Conservation (phyloP, 2,329 filamentous ascomycete genomes). For the Beauveria australis region DNA sequence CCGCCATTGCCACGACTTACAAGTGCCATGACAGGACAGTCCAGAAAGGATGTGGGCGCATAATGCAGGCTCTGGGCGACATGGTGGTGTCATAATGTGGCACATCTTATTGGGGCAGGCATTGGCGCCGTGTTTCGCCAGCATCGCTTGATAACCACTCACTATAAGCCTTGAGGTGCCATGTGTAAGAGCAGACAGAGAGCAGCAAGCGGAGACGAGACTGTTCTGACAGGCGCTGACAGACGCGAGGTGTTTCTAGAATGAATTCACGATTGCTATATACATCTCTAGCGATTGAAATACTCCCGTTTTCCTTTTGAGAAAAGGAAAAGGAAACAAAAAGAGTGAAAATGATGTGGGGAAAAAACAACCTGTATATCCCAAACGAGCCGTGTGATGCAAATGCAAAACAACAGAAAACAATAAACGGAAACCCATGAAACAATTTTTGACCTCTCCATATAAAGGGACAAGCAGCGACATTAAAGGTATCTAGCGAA, state of each 20-base stretch:
- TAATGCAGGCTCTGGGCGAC: not conserved
- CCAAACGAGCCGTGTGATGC: slow-evolving; percentile 8
- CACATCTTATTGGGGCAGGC: not conserved
- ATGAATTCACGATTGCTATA: not conserved
- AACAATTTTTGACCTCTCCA: not conserved
- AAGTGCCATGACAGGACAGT: not conserved
- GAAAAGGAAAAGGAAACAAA: not conserved
- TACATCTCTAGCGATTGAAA: slow-evolving; percentile 4
- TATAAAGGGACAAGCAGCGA: not conserved
- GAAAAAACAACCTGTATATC: slow-evolving; percentile 5
- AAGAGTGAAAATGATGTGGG: not conserved
- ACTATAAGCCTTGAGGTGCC: not conserved
- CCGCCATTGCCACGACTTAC: not conserved
- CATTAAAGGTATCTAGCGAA: slow-evolving; percentile 9
- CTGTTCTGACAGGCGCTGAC: too few relatives aligned
- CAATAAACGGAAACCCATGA: not conserved
- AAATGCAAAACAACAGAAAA: not conserved
- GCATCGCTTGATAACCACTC: not conserved
- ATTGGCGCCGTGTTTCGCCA: not conserved
- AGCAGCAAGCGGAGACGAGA: too few relatives aligned
- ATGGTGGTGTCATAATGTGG: not conserved
- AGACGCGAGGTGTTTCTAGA: too few relatives aligned
- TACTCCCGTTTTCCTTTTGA: not conserved
- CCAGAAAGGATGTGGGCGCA: not conserved
- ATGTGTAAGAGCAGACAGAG: too few relatives aligned